Conservation (phyloP, 495 filamentous ascomycete genomes). For the Emericellopsis terricola region DNA sequence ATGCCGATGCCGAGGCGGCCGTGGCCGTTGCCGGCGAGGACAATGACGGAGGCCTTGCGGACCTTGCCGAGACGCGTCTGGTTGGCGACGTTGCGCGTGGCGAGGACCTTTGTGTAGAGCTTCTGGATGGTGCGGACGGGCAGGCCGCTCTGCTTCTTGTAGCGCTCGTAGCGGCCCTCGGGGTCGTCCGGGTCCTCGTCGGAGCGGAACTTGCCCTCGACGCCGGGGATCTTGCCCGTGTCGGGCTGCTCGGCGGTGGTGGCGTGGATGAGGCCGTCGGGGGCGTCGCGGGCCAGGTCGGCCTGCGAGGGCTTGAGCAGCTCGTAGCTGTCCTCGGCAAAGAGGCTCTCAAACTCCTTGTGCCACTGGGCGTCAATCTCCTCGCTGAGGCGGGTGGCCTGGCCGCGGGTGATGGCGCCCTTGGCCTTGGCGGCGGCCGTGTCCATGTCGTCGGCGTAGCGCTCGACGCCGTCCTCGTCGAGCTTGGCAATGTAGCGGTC, state of each 20-base stretch:
- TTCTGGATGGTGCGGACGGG: conserved; percentile 31
- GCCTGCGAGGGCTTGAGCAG: conserved; percentile 7
- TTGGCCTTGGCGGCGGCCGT: conserved; percentile 21
- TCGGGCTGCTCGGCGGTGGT: conserved; percentile 23
- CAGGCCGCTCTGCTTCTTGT: conserved; percentile 57
- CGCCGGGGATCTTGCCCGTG: conserved; percentile 24
- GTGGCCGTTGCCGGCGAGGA: conserved; percentile 67
- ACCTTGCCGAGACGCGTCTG: conserved; percentile 96
- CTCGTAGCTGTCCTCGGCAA: not conserved
- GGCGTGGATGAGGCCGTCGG: conserved; percentile 11
- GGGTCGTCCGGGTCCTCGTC: conserved; percentile 23
- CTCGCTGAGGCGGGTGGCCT: conserved; percentile 8
- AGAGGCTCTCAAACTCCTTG: conserved; percentile 7
- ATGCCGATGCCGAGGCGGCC: conserved; percentile 79
- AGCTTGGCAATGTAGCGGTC: conserved; percentile 14
- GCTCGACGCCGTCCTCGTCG: conserved; percentile 21
- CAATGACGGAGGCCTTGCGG: conserved; percentile 44
- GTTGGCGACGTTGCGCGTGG: conserved; percentile 59
- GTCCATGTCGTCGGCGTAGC: conserved; percentile 22
- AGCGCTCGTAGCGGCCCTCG: conserved; percentile 20
- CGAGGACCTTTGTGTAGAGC: conserved; percentile 45
- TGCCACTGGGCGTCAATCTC: conserved; percentile 2
- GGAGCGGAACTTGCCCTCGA: conserved; percentile 29
- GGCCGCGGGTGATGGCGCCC: not conserved
- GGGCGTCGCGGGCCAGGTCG: conserved; percentile 19